phyloP scores from a whole-genome alignment of 2,329 filamentous ascomycete genomes.

The Monosporascus sp. region DNA sequence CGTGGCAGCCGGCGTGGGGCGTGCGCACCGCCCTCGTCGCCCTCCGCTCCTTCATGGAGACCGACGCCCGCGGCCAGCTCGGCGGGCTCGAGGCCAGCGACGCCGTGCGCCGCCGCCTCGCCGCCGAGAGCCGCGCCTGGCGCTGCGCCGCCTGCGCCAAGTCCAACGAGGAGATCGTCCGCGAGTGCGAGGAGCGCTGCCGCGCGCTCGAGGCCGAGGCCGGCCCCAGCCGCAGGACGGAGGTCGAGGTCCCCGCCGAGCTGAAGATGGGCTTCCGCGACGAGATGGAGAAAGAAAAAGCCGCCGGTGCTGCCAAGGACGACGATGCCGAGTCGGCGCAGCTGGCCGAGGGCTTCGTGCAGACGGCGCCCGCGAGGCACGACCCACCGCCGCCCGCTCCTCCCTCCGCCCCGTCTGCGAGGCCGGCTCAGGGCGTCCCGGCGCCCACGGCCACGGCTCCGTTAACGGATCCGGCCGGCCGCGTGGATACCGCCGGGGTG shows the following conservation, averaged over 20 bases:
- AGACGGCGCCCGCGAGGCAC: slow-evolving; percentile 34
- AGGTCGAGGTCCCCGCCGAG: slow-evolving; percentile 48
- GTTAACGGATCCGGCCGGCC: slow-evolving; percentile 19
- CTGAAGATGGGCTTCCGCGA: slow-evolving; percentile 67
- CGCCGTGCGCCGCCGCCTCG: slow-evolving; percentile 62
- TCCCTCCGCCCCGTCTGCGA: slow-evolving; percentile 9
- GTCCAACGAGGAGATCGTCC: slow-evolving; percentile 68
- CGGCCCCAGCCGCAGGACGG: slow-evolving; percentile 22
- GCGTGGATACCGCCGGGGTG: slow-evolving; percentile 15
- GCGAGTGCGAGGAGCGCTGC: slow-evolving; percentile 56
- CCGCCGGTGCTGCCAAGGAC: slow-evolving; percentile 6
- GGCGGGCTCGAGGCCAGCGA: slow-evolving; percentile 78
- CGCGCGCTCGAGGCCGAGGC: slow-evolving; percentile 30
- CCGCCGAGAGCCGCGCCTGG: slow-evolving; percentile 60
- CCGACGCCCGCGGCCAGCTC: slow-evolving; percentile 78
- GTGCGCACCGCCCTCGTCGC: slow-evolving; percentile 80
- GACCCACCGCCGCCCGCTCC: slow-evolving; percentile 13
- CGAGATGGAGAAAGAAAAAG: slow-evolving; percentile 49
- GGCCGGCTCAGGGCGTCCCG: slow-evolving; percentile 20
- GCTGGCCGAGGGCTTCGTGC: slow-evolving; percentile 54
- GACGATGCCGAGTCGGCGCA: slow-evolving; percentile 40
- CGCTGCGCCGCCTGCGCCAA: slow-evolving; percentile 65
- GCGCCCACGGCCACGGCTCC: slow-evolving; percentile 24
- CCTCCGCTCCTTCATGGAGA: slow-evolving; percentile 89
- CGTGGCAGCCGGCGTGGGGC: slow-evolving; percentile 98